Evolutionary conservation across 768 basidiomycete species (phyloP).

Genomic region (Mycena galericulata): DNA sequence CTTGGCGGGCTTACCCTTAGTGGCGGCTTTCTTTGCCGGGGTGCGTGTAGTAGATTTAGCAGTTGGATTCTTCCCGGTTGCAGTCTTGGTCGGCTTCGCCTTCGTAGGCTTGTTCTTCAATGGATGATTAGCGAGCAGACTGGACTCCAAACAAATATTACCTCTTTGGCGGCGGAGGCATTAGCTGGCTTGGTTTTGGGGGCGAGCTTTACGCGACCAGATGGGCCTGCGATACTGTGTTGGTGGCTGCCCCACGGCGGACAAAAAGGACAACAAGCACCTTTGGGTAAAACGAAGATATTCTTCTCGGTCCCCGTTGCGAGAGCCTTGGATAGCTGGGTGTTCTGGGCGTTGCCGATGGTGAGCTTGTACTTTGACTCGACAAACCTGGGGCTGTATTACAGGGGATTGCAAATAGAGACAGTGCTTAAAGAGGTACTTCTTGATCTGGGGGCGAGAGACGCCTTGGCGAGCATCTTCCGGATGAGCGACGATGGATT

Average conservation of each 20-base stretch:
- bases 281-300: constrained; percentile 90
- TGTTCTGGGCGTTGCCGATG: constrained; percentile 81
- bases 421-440: constrained; percentile 62
- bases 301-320: constrained; percentile 84
- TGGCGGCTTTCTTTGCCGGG: too few relatives aligned
- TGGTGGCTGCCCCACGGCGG: background rate
- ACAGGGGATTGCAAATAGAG: background rate
- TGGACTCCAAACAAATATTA: constrained; percentile 5
- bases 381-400: constrained; percentile 70
- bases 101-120: constrained; percentile 63
- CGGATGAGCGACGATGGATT: constrained; percentile 79
- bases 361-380: constrained; percentile 86
- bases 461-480: constrained; percentile 88
- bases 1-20: too few relatives aligned
- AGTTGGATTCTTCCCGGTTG: constrained; percentile 58
- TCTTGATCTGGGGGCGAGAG: constrained; percentile 94
- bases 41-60: too few relatives aligned
- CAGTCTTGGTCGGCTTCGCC: constrained; percentile 50
- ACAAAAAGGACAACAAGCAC: constrained; percentile 49
- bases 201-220: constrained; percentile 82
- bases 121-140: constrained; percentile 11
- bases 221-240: constrained; percentile 59
- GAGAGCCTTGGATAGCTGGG: constrained; percentile 86
- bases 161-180: constrained; percentile 75
- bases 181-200: constrained; percentile 58